Percentiles rank a stretch among this genome's conserved stretches.
Evolutionary conservation across 805 yeast species (phyloP).

Genomic region (Blastobotrys peoriensis): DNA sequence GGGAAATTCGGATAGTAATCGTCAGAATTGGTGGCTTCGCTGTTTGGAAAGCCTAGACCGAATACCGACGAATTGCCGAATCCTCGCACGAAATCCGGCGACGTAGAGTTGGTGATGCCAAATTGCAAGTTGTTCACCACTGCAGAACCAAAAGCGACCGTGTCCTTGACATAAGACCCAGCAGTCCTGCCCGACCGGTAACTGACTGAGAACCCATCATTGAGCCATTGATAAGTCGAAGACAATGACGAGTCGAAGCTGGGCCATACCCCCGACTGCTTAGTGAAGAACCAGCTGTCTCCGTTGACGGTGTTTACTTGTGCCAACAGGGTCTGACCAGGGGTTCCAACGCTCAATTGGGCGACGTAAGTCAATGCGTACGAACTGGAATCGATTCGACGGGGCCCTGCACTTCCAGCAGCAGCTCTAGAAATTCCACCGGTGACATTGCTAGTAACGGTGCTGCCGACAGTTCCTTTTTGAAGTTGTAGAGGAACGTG

Average conservation of each 20-base stretch:
- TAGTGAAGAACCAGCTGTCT: slow-evolving; percentile 40
- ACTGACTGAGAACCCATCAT: slow-evolving; percentile 14
- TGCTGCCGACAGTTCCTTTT: too few relatives aligned
- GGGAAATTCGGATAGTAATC: slow-evolving; percentile 57
- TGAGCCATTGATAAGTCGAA: slow-evolving; percentile 15
- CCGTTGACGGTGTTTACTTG: slow-evolving; percentile 46
- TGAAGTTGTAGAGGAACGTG: too few relatives aligned
- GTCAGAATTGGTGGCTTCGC: slow-evolving; percentile 21
- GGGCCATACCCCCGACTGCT: slow-evolving; percentile 1
- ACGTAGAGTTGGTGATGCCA: slow-evolving; percentile 8
- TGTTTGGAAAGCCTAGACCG: slow-evolving; percentile 25
- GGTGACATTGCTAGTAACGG: too few relatives aligned
- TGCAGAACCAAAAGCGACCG: slow-evolving; percentile 43
- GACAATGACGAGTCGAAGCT: slow-evolving; percentile 13
- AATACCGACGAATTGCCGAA: slow-evolving; percentile 20
- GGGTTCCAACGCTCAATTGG: slow-evolving; percentile 36
- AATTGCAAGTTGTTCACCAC: slow-evolving; percentile 32
- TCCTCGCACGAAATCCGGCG: too few relatives aligned
- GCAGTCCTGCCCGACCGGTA: slow-evolving; percentile 24
- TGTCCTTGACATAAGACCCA: slow-evolving; percentile 58
- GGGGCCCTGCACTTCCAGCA: too few relatives aligned
- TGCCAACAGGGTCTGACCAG: slow-evolving; percentile 36
- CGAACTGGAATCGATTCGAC: too few relatives aligned
- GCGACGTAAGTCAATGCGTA: too few relatives aligned
- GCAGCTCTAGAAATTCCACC: too few relatives aligned